Evolutionary conservation across 805 yeast genomes (phyloP).

Genomic region (Candida piceae): DNA sequence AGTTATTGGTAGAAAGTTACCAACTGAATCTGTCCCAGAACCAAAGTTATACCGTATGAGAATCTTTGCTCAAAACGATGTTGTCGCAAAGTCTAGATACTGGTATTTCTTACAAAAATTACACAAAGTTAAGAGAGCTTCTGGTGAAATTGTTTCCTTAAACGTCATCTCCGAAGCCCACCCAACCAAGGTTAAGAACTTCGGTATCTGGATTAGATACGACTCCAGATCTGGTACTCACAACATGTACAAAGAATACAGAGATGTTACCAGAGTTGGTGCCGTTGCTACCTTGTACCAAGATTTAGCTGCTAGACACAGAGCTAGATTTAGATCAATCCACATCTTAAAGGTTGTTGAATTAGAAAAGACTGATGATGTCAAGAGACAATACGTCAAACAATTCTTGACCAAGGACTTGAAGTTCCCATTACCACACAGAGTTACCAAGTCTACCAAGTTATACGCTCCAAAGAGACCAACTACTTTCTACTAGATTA

Average conservation of each 20-base stretch:
- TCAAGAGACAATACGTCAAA: conserved; percentile 98
- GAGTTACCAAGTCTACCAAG: conserved; percentile 86
- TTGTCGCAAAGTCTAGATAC: conserved; percentile 99
- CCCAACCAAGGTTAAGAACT: conserved; percentile 99
- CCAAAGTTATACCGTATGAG: conserved; percentile 99
- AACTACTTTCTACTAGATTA: conserved; percentile 84
- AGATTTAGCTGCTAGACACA: conserved; percentile 99
- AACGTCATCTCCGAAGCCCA: conserved; percentile 88
- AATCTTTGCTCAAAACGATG: conserved; percentile 98
- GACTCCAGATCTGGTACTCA: conserved; percentile 99
- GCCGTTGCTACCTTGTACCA: conserved; percentile 98
- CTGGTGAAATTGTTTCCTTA: conserved; percentile 97
- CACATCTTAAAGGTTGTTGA: conserved; percentile 99
- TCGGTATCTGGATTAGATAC: conserved; percentile 99
- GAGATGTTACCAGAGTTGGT: conserved; percentile 98
- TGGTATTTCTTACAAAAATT: conserved; percentile 99
- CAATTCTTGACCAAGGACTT: conserved; percentile 93
- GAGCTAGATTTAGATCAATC: conserved; percentile 99
- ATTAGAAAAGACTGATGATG: conserved; percentile 95
- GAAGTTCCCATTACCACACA: conserved; percentile 99
- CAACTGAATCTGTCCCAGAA: conserved; percentile 97
- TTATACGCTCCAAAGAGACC: conserved; percentile 92
- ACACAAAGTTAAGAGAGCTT: conserved; percentile 99
- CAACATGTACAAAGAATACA: conserved; percentile 99
- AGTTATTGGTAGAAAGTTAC: conserved; percentile 99